Evolutionary conservation across 2,329 filamentous ascomycete species (phyloP), one percentile per base, ranked within the genome.

Genomic region (Scytalidium sp.): DNA sequence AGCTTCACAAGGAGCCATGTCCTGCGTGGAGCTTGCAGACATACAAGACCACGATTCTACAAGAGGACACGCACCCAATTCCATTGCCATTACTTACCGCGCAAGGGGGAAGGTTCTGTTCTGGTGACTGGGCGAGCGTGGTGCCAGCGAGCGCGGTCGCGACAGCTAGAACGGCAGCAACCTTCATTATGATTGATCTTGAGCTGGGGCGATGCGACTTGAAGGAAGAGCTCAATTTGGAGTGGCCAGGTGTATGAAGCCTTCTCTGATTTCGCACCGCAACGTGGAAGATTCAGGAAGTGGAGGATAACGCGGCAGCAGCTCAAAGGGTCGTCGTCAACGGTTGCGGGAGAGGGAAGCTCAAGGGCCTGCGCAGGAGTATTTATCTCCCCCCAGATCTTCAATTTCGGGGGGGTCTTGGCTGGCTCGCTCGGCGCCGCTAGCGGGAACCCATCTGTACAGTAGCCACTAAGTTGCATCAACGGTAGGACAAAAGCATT

Each of bases 121-220:
- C 13, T 36, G n/a, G n/a, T n/a, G 60, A 59, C 62, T 81, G 79
- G 36, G 77, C 77, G 53, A 70, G 67, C 55, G 78, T 74, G 51
- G 83, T 68, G 68, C 75, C 74, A 58, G 78, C 72, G 43, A 82
- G 67, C 57, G 79, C 74, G 59, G 82, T 66, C 53, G 74, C 64
- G 56, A 79, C 65, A 59, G 76, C 58, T 50, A 75, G 40, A 44
- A 53, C 39, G 40, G 44, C 52, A 29, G 47, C 21, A 25, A 52
- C 54, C 57, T 57, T 56, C 21, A 41, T 53, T 47, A 46, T 42
- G 52, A 58, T 32, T 29, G 46, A 20, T 4, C 7, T 40, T 19
- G n/a, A n/a, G n/a, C n/a, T n/a, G n/a, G n/a, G n/a, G n/a, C n/a
- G n/a, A n/a, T n/a, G n/a, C n/a, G 43, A 21, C 19, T 23, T 13